phyloP scores from a whole-genome alignment of 805 yeast species.

The Lachancea meyersii region DNA sequence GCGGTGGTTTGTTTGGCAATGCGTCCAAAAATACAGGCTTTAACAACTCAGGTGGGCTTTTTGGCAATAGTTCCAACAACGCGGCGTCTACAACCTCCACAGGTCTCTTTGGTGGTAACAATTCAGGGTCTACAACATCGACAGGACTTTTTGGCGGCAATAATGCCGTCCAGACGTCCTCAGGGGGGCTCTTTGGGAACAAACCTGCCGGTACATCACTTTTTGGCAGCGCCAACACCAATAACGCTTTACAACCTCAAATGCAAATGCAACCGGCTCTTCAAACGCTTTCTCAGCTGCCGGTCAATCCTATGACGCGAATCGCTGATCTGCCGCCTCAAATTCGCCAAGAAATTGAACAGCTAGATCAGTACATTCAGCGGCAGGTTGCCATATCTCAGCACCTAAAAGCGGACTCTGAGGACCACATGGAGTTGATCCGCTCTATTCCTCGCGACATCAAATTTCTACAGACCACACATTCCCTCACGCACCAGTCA shows the following conservation, averaged over 20 bases:
- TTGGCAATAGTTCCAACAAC: constrained; percentile 11
- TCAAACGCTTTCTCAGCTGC: constrained; percentile 39
- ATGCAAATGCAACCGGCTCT: constrained; percentile 34
- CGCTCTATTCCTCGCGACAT: constrained; percentile 71
- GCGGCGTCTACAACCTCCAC: constrained; percentile 6
- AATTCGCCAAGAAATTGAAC: constrained; percentile 62
- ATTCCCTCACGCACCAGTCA: constrained; percentile 61
- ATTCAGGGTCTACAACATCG: too few species aligned
- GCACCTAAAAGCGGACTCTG: constrained; percentile 52
- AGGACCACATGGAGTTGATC: constrained; percentile 58
- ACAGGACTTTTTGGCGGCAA: constrained; percentile 20
- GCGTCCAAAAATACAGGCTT: constrained; percentile 15
- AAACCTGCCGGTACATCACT: constrained; percentile 27
- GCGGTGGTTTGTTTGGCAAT: constrained; percentile 32
- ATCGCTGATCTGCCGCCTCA: constrained; percentile 69
- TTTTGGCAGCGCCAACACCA: constrained; percentile 30
- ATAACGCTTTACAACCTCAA: constrained; percentile 14
- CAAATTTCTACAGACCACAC: constrained; percentile 52
- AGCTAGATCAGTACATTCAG: constrained; percentile 64
- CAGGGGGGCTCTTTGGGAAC: constrained; percentile 32
- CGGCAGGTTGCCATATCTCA: constrained; percentile 69
- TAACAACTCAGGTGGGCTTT: constrained; percentile 21
- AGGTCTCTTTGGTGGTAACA: constrained; percentile 6
- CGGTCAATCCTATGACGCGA: constrained; percentile 65
- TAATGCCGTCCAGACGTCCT: constrained; percentile 6